Evolutionary conservation across 2,329 filamentous ascomycete species (phyloP).

Genomic region (Bipolaris oryzae): DNA sequence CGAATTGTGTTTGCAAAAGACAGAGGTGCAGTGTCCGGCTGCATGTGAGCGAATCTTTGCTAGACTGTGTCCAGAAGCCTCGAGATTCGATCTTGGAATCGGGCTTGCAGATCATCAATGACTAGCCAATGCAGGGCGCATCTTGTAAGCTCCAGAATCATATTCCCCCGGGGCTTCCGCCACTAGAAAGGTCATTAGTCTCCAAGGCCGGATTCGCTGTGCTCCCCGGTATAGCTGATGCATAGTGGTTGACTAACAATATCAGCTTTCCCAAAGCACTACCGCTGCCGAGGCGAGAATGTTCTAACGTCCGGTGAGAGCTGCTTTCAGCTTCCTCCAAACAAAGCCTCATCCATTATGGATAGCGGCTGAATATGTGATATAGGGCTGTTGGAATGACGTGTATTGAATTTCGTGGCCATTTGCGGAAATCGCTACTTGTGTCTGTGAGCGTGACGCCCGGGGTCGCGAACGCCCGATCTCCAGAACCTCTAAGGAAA

Average conservation of each 20-base stretch:
- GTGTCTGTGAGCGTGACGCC: background rate
- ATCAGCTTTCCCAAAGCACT: background rate
- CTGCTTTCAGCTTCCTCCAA: background rate
- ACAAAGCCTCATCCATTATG: background rate
- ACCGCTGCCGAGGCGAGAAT: background rate
- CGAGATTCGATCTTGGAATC: background rate
- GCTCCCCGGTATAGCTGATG: background rate
- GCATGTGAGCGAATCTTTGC: background rate
- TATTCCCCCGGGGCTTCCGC: background rate
- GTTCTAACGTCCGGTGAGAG: background rate
- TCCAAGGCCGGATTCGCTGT: background rate
- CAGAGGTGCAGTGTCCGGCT: background rate
- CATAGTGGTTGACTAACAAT: background rate
- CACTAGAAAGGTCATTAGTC: background rate
- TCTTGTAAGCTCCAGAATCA: background rate
- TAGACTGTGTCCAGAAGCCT: background rate
- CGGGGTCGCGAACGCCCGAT: background rate
- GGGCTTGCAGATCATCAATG: background rate
- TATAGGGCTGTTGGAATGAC: background rate
- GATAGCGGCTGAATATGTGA: background rate
- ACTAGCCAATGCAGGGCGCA: background rate
- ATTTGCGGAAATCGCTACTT: background rate
- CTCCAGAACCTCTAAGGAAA: background rate
- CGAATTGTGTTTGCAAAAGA: background rate
- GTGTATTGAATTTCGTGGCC: background rate